phyloP scores from a whole-genome alignment of 208 protist species.

The Zelonia costaricensis region DNA sequence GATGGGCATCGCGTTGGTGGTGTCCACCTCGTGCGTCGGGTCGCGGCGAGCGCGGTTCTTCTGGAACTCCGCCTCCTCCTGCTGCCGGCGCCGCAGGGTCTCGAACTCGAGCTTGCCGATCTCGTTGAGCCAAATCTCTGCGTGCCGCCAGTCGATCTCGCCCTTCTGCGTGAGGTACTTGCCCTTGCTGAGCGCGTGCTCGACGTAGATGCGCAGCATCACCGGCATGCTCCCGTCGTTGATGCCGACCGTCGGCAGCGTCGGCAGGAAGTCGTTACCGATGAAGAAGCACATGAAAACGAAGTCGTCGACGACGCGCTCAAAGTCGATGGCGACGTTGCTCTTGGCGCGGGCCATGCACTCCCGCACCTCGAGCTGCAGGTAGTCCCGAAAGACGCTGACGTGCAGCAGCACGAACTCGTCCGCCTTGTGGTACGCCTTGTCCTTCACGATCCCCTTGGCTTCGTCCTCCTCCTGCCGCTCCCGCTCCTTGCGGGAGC shows the following conservation, averaged over 20 bases:
- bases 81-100: conserved; percentile 60
- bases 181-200: conserved; percentile 59
- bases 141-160: conserved; percentile 67
- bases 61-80: conserved; percentile 83
- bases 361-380: conserved; percentile 87
- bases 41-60: conserved; percentile 54
- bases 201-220: conserved; percentile 89
- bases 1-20: conserved; percentile 31
- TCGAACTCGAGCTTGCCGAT: conserved; percentile 81
- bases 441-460: conserved; percentile 84
- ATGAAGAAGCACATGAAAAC: conserved; percentile 98
- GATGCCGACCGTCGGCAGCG: conserved; percentile 95
- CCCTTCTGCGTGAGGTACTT: conserved; percentile 82
- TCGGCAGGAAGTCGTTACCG: conserved; percentile 99
- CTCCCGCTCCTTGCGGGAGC: conserved; percentile 72
- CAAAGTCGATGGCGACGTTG: conserved; percentile 69
- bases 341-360: conserved; percentile 19
- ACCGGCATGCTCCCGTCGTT: conserved; percentile 89
- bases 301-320: conserved; percentile 97
- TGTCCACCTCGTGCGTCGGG: conserved; percentile 63
- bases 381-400: conserved; percentile 95
- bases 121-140: conserved; percentile 72
- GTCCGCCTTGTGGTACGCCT: conserved; percentile 76
- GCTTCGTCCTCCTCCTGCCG: conserved; percentile 71
- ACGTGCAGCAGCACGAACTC: conserved; percentile 94